Evolutionary conservation across 2,329 filamentous ascomycete species (phyloP).

Genomic region (Zasmidium citrigriseum): DNA sequence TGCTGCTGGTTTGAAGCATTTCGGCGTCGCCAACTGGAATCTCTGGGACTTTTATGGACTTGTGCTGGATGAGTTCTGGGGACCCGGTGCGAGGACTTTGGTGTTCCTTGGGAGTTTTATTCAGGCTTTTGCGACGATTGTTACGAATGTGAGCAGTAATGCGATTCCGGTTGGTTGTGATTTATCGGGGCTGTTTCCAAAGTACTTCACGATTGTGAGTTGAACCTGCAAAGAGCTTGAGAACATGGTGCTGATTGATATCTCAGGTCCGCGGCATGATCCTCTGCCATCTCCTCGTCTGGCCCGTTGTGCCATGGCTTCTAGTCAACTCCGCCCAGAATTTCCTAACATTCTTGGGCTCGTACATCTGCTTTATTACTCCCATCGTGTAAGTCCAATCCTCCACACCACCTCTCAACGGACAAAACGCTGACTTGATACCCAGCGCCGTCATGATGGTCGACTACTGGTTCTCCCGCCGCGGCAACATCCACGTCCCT

Average conservation of each 20-base stretch:
- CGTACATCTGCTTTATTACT: conserved; percentile 45
- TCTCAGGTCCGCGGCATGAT: conserved; percentile 40
- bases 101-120: conserved; percentile 43
- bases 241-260: background rate
- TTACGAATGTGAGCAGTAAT: conserved; percentile 47
- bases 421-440: background rate
- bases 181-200: conserved; percentile 44
- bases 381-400: conserved; percentile 33
- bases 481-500: conserved; percentile 45
- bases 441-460: conserved; percentile 38
- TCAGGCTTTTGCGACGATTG: conserved; percentile 43
- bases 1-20: conserved; percentile 35
- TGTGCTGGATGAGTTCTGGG: conserved; percentile 44
- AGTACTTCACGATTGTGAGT: conserved; percentile 43
- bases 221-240: background rate
- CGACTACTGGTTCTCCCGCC: conserved; percentile 42
- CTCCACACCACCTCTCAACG: too few relatives aligned
- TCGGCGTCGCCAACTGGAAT: conserved; percentile 47
- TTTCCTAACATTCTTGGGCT: conserved; percentile 47
- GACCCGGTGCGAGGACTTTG: conserved; percentile 39
- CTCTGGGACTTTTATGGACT: conserved; percentile 46
- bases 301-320: conserved; percentile 45
- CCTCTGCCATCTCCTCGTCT: conserved; percentile 41
- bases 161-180: conserved; percentile 46
- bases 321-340: conserved; percentile 42